Base-by-base conservation (phyloP, 1,284 basidiomycete species). In the Gomphus bonarii region DNA sequence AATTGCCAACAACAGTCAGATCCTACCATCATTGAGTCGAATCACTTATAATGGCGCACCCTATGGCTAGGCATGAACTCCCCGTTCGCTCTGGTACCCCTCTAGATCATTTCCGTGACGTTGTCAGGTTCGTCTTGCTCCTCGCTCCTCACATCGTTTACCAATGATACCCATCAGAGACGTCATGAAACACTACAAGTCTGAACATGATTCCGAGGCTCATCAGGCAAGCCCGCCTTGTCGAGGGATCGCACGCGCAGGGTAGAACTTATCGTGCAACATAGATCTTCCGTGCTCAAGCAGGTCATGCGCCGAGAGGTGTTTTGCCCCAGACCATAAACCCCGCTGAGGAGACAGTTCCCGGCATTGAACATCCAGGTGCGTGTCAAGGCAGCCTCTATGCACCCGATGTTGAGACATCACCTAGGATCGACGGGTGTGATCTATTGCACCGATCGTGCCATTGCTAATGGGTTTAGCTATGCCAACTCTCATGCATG, bases 391-490 rank as follows among this genome's bases (percentile, higher is more conserved):
- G 31, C 50, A 7, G 8, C 40, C 44, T 31, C 22, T 6, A 28
- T 16, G 3, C 9, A 20, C 48, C 83, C 79, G 66, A 87, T 22
- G 36, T 54, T 50, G 10, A 50, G 14, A 58, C 54, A 25, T 9
- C 50, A 54, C 14, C 60, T 61, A 10, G 65, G 65, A 11, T 60
- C 61, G 3, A 65, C 64, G 3, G 66, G 65, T 55, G 86, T 84
- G 64, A 94, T 95, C 66, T 93, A 93, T 69, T 93, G 88, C 70
- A 91, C 87, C 5, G 91, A 91, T 68, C 82, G 85, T 61, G 88
- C 88, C 30, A 89, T 90, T 75, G 90, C 90, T 12, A 94, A 93
- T 68, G 91, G 91, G 16, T 94, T 90, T 75, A 85, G 75, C 62
- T 89, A 89, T 65, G 80, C 84, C 56, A 33, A 61, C 38, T 62